A percentile compares a stretch with the other conserved stretches of the same genome.
These are phyloP conservation scores for Colletotrichum magnum DNA, from an alignment of 2,329 filamentous ascomycete genomes.

Conservation along the genomic window DNA sequence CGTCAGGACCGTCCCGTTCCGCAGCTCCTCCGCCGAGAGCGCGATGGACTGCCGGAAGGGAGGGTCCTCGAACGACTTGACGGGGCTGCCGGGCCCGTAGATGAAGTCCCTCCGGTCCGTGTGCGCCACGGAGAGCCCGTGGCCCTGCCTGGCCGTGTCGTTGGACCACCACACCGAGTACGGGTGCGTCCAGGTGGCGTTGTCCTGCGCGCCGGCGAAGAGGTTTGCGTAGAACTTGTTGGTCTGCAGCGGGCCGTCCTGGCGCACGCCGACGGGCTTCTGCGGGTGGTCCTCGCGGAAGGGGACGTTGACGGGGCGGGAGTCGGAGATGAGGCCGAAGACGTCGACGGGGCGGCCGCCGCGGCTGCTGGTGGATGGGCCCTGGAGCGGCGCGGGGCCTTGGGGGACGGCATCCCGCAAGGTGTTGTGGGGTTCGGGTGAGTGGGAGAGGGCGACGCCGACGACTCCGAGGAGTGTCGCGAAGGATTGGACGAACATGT, in stretches of 20 bases:
- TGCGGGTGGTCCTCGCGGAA: constrained; percentile 29
- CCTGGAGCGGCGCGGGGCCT: background rate
- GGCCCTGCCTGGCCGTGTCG: constrained; percentile 59
- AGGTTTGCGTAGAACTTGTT: constrained; percentile 83
- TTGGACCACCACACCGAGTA: constrained; percentile 74
- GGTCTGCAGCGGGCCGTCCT: constrained; percentile 65
- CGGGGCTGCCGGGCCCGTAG: constrained; percentile 74
- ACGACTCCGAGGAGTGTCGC: background rate
- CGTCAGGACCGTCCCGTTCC: constrained; percentile 64
- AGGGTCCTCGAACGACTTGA: constrained; percentile 58
- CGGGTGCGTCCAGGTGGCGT: constrained; percentile 77
- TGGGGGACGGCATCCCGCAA: background rate
- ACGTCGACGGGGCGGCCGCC: constrained; percentile 4
- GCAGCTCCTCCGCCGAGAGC: constrained; percentile 80
- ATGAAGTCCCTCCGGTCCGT: constrained; percentile 72
- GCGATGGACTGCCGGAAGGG: constrained; percentile 74
- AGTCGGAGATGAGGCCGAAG: constrained; percentile 22
- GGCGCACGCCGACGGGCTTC: constrained; percentile 22
- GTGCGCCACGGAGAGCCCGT: constrained; percentile 79
- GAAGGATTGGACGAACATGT: background rate
- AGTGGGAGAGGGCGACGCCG: background rate
- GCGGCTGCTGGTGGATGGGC: background rate
- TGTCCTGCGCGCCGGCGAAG: constrained; percentile 76
- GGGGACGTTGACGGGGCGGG: constrained; percentile 23
- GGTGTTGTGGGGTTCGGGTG: background rate